Evolutionary conservation across 2,329 filamentous ascomycete genomes (phyloP), one percentile per base, ranked within the genome.

Genomic region (Exserohilum rostratum): DNA sequence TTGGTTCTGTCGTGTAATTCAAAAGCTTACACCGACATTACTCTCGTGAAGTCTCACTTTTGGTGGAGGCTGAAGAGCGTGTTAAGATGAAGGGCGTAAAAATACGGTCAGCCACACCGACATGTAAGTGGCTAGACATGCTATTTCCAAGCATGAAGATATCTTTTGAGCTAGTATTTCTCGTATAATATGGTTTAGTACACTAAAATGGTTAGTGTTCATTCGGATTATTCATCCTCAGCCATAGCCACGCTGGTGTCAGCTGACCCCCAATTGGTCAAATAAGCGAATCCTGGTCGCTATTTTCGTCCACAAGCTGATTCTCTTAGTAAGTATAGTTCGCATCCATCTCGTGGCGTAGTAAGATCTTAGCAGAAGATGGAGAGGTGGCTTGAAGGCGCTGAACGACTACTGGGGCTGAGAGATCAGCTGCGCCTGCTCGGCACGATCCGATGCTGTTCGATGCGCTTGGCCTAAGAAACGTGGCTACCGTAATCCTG

Each of bases 301-400:
- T 55, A 50, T 46, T 46, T 46, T 40, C 29, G 25, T 18, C 22
- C 27, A 13, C 9, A 33, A 25, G 52, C 46, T 55, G 38, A 46
- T 43, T 7, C 6, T 31, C 20, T 50, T 31, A 31, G 17, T 15
- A 27, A 27, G 10, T 12, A 34, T 20, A 15, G 13, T 12, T 17
- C 12, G 11, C 17, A 10, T 43, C 29, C 6, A 18, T 15, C 20
- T 37, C 29, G 25, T 12, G 38, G 50, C 37, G 15, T 25, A 6
- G 22, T 48, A 38, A 44, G 34, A 37, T 35, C 31, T 1, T 40
- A 30, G 50, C 37, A n/a, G 46, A 43, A 40, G 18, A 33, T 38
- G 49, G 49, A 33, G 49, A 46, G 22, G 22, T 25, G 22, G 22
- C 22, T 4, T 25, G 22, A 25, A 25, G 22, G 22, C 22, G 22